Evolutionary conservation across 2,329 filamentous ascomycete species (phyloP), one percentile per base, ranked within the genome.

Genomic region (Hortaea werneckii): DNA sequence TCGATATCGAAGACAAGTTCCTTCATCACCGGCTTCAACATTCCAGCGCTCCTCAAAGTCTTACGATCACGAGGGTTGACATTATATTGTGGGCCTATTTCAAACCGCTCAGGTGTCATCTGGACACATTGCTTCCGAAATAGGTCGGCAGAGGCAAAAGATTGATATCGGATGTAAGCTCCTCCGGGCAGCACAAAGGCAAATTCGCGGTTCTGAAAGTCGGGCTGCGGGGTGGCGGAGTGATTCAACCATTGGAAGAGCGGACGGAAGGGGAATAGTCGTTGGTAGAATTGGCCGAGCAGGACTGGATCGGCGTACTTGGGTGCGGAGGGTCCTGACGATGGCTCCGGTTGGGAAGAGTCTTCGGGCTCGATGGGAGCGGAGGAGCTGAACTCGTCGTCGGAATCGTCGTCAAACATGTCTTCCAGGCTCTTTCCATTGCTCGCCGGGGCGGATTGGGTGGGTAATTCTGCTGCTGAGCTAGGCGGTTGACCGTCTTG

Each of bases 1-100:
- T 98, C 92, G 59, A 98, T 96, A 83, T 98, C 92, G 66, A 98
- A 96, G 58, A 95, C 95, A 35, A 98, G 72, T 65, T 98, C 92
- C 65, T 98, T 98, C 46, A 85, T 78, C 29, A 95, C 66, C 0
- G 92, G 90, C 52, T 83, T 84, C 70, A 98, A 95, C 6, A 86
- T 80, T 41, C 80, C 79, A 32, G 82, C 78, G 65, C 88, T 90
- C 44, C 83, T 80, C 30, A 96, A 68, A 0, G 83, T 83, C 69
- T 96, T 98, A 59, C 90, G 82, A 58, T 98, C 92, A 57, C 88
- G 83, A 0, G 92, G 92, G 64, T 96, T 95, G 40, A 88, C 85
- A 43, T 78, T 87, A 70, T 98, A 98, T 41, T 95, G 85, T n/a
- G 92, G 92, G 0, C 92, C 92, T 58, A 98, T 96, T 73, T 98